Evolutionary conservation across 2,329 filamentous ascomycete genomes (phyloP), one percentile per base, ranked within the genome.

Genomic region (Arthrobotrys iridis): DNA sequence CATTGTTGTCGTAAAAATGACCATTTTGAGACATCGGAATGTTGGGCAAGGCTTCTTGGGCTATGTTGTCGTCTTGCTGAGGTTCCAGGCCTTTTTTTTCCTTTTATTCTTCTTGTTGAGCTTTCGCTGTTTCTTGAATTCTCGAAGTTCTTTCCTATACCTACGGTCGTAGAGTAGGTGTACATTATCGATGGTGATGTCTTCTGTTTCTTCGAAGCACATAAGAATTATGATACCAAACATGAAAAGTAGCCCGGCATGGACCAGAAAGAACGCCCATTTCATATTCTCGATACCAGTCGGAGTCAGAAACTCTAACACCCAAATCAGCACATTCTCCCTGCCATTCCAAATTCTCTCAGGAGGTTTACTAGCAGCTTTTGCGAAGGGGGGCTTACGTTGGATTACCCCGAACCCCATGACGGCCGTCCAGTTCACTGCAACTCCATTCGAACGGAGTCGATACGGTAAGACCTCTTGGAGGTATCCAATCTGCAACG

Each of bases 401-500:
- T 37, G 55, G 3, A 26, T 3, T n/a, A 15, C 43, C 3, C 66
- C 66, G 13, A 11, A 15, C 5, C 11, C 37, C 35, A 57, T 63
- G 15, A 71, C 57, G 3, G 57, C 26, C 3, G 45, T 58, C 66
- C 66, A 71, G 22, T 76, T 71, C 7, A 77, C 40, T 5, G 77
- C 55, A 11, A 77, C 45, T 1, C 78, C 77, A 63, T 79, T 78
- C 20, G 78, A 76, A 52, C 87, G 86, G 24, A 88, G 82, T 55
- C 85, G 83, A 82, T 87, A 89, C 0, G 87, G 87, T 13, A 88
- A 83, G 30, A 89, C 83, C 81, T 89, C 87, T 5, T 88, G 84
- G 0, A 86, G 84, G 77, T 89, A 89, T 59, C 85, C 85, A 40
- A 88, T 83, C 8, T 88, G 82, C 43, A 89, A 83, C 52, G 87